Evolutionary conservation across 441 rosid species (phyloP), one percentile per base, ranked within the genome.

Genomic region (Adansonia madagascariensis): DNA sequence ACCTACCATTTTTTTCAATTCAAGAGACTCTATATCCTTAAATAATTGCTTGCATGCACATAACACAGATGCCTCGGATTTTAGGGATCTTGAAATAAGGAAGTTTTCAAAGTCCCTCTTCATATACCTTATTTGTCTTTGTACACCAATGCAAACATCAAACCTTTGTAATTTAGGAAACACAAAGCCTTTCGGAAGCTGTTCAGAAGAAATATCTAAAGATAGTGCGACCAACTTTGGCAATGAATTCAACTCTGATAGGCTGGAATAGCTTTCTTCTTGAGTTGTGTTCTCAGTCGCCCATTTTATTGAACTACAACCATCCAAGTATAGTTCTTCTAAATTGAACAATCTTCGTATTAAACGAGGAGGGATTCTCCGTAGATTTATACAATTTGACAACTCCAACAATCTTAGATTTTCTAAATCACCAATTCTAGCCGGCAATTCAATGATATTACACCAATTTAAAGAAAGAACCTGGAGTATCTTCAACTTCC

Each of bases 341-440:
- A 44, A 66, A 43, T 43, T 9, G n/a, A 3, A 66, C 8, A 66
- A 43, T 18, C 31, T 43, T 43, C 1, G 8, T 3, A 66, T 3
- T 0, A 66, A 10, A 2, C 8, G 24, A 24, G 24, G 27, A 18
- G 53, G 35, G 0, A 66, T 43, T 44, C 53, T 20, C 14, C 0
- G 4, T 9, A 66, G 24, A 0, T 1, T 0, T 43, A 0, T 0
- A 46, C 55, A 66, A 10, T 44, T 0, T 0, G 71, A 67, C 6
- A 67, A 44, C 12, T 67, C 71, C 35, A 67, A 67, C 8, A 67
- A 2, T 11, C 24, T 44, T 0, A 67, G 17, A 18, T 67, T 44
- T 5, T 43, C 24, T 18, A 67, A 44, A 44, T 67, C 31, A 18
- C 8, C 70, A 41, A 17, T 17, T 43, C 1, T 7, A 41, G 0